These are phyloP conservation scores for Fusarium euwallaceae DNA, from an alignment of 2,329 filamentous ascomycete genomes.

Conservation along the genomic window DNA sequence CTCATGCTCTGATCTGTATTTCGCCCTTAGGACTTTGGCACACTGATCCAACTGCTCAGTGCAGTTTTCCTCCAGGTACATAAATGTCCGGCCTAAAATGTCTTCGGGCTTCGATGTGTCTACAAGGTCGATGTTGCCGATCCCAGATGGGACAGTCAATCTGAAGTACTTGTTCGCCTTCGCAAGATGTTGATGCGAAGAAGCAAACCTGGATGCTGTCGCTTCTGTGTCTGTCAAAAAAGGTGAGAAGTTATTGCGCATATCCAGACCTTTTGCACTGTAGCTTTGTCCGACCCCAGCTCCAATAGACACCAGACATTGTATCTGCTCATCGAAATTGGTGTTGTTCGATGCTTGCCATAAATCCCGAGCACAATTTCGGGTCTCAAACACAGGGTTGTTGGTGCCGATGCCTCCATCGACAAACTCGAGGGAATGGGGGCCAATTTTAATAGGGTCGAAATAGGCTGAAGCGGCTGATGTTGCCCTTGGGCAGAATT, in stretches of 20 bases:
- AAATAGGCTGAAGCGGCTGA: not conserved
- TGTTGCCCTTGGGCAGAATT: not conserved
- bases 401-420: not conserved
- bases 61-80: not conserved
- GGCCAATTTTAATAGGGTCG: not conserved
- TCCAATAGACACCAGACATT: not conserved
- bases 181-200: not conserved
- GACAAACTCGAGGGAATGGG: not conserved
- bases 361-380: not conserved
- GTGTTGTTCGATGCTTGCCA: not conserved
- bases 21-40: not conserved
- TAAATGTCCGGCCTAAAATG: not conserved
- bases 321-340: not conserved
- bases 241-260: not conserved
- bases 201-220: not conserved
- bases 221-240: not conserved
- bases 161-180: not conserved
- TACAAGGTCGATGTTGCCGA: not conserved
- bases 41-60: not conserved
- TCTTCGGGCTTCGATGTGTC: not conserved
- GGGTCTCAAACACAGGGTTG: not conserved
- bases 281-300: not conserved
- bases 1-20: not conserved
- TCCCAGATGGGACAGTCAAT: not conserved
- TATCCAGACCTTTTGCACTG: not conserved